A percentile compares a stretch with the other conserved stretches of the same genome.
These are phyloP conservation scores for Globisporangium uncinulatum DNA, from an alignment of 352 stramenopile species.

Conservation along the genomic window DNA sequence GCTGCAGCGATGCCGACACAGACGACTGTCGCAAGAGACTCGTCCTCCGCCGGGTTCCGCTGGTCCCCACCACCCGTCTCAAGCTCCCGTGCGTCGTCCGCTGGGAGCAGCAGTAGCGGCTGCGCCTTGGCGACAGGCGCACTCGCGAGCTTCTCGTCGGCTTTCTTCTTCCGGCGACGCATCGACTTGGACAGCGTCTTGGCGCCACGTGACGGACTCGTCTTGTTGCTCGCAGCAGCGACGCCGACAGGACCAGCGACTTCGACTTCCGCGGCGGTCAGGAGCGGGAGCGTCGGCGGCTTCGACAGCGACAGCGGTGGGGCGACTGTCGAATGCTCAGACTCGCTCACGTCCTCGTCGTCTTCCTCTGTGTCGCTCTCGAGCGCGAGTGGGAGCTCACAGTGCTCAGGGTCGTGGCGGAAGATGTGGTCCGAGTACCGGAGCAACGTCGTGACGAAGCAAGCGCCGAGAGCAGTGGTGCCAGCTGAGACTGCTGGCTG, in stretches of 20 bases:
- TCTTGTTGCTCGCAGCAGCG: not conserved
- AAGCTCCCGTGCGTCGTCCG: conserved; percentile 5
- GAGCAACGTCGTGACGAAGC: conserved; percentile 56
- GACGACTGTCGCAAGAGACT: conserved; percentile 34
- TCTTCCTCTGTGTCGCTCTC: conserved; percentile 62
- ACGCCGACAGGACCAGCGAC: not conserved
- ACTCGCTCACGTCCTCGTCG: conserved; percentile 26
- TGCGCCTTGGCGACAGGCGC: conserved; percentile 9
- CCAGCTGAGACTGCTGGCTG: not conserved
- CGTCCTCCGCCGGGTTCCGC: conserved; percentile 12
- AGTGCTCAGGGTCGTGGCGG: conserved; percentile 42
- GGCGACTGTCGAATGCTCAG: not conserved
- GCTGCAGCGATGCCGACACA: conserved; percentile 51
- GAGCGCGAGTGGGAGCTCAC: conserved; percentile 23
- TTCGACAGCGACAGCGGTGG: not conserved
- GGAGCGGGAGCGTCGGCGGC: conserved; percentile 9
- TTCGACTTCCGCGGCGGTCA: conserved; percentile 10
- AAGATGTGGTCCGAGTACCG: conserved; percentile 67
- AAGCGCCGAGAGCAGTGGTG: conserved; percentile 25
- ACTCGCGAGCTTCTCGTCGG: conserved; percentile 15
- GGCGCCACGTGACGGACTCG: not conserved
- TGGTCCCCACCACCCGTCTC: too few species aligned
- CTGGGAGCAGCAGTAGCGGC: not conserved
- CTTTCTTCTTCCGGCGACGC: conserved; percentile 36
- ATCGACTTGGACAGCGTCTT: conserved; percentile 13